Evolutionary conservation across 495 filamentous ascomycete species (phyloP).

Genomic region (Podospora australis): DNA sequence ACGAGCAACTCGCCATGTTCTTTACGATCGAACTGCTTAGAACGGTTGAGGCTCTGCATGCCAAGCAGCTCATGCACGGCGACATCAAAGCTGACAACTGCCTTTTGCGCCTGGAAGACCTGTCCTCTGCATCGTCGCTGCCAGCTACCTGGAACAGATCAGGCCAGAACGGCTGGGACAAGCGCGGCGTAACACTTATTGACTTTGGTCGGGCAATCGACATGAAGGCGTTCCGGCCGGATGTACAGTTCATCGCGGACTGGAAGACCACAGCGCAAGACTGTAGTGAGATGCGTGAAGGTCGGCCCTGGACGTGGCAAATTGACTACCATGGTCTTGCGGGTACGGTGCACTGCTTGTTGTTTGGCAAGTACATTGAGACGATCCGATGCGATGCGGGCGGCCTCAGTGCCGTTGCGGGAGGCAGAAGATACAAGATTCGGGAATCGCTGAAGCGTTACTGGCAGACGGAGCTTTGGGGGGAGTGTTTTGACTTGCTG

Average conservation of each 20-base stretch:
- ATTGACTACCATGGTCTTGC: constrained; percentile 92
- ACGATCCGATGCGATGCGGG: constrained; percentile 52
- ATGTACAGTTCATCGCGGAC: constrained; percentile 87
- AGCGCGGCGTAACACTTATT: constrained; percentile 77
- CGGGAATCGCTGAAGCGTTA: constrained; percentile 79
- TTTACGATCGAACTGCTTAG: constrained; percentile 87
- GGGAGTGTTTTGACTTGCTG: constrained; percentile 72
- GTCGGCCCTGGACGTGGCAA: constrained; percentile 91
- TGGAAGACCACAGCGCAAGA: constrained; percentile 82
- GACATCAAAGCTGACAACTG: constrained; percentile 96
- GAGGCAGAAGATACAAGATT: constrained; percentile 55
- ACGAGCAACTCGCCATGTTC: constrained; percentile 89
- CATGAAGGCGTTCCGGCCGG: constrained; percentile 70
- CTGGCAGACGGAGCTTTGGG: constrained; percentile 93
- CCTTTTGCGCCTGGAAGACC: constrained; percentile 75
- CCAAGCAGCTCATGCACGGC: constrained; percentile 75
- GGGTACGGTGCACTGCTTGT: constrained; percentile 72
- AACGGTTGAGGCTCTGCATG: constrained; percentile 80
- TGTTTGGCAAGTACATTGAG: constrained; percentile 94
- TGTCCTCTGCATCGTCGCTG: constrained; percentile 29
- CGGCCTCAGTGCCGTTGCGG: constrained; percentile 31
- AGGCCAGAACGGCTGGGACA: constrained; percentile 70
- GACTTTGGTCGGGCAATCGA: constrained; percentile 95
- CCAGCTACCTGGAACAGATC: constrained; percentile 57
- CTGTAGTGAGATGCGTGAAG: constrained; percentile 90